Conservation (phyloP, 352 stramenopile species). For the Peronospora belbahrii region DNA sequence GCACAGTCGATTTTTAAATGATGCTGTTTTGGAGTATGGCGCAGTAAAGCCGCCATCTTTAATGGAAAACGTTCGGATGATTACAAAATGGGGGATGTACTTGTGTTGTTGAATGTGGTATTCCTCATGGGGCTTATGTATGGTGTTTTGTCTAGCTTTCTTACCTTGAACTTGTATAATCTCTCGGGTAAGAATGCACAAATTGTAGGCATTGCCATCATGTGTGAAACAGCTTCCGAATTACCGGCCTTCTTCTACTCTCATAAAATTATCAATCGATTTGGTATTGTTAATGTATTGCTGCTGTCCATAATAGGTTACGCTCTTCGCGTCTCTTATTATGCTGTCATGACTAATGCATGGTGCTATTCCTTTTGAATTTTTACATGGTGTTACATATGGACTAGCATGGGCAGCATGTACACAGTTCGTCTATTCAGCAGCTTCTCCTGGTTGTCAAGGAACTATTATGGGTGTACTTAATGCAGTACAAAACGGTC, state of each 20-base stretch:
- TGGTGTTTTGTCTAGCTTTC: slow-evolving; percentile 75
- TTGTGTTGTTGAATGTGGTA: slow-evolving; percentile 62
- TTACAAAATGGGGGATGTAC: slow-evolving; percentile 47
- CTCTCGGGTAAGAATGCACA: slow-evolving; percentile 56
- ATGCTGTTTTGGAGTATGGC: slow-evolving; percentile 21
- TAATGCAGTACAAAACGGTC: slow-evolving; percentile 67
- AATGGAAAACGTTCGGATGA: slow-evolving; percentile 22
- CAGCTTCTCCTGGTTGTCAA: slow-evolving; percentile 49
- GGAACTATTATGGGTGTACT: slow-evolving; percentile 74
- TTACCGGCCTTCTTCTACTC: slow-evolving; percentile 80
- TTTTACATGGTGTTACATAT: slow-evolving; percentile 71
- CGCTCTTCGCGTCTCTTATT: slow-evolving; percentile 62
- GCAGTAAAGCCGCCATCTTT: slow-evolving; percentile 31
- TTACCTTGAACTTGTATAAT: slow-evolving; percentile 79
- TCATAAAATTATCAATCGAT: slow-evolving; percentile 54
- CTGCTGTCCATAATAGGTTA: slow-evolving; percentile 65
- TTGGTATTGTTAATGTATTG: slow-evolving; percentile 68
- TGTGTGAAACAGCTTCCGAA: slow-evolving; percentile 75
- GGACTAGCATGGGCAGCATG: slow-evolving; percentile 63
- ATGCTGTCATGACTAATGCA: slow-evolving; percentile 70
- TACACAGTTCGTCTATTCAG: slow-evolving; percentile 71
- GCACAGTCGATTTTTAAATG: slow-evolving; percentile 18
- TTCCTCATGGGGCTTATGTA: slow-evolving; percentile 80
- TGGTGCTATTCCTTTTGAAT: slow-evolving; percentile 79
- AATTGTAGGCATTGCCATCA: slow-evolving; percentile 75